Conservation (phyloP, 805 yeast genomes). For the Lipomyces orientalis region DNA sequence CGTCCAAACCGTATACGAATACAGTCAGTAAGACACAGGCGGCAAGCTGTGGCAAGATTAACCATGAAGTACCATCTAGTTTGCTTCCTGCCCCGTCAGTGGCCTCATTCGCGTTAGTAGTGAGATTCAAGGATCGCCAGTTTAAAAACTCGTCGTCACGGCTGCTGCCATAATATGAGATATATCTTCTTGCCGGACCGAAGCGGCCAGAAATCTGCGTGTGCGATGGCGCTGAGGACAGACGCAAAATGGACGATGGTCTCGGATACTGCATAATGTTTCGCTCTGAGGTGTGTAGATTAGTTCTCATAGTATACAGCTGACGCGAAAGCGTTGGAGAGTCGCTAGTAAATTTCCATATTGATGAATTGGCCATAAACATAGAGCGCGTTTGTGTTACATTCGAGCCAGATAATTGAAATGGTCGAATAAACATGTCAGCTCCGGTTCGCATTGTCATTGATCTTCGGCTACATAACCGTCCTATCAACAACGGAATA, state of each 20-base stretch:
- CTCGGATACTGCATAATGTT: background rate
- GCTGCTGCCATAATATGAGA: conserved; percentile 17
- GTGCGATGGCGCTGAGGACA: background rate
- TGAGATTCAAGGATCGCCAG: conserved; percentile 7
- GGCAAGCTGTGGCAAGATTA: background rate
- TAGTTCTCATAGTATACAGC: background rate
- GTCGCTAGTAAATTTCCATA: background rate
- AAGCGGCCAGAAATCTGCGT: background rate
- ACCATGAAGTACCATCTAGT: background rate
- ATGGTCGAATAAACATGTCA: background rate
- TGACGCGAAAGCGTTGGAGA: background rate
- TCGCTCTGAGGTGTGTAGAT: background rate
- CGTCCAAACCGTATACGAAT: background rate
- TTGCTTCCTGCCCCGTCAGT: background rate
- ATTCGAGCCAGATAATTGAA: background rate
- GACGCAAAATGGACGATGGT: background rate
- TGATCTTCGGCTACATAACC: background rate
- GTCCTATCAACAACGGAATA: background rate
- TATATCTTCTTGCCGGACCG: background rate
- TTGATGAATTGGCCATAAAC: background rate
- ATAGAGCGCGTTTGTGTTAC: background rate
- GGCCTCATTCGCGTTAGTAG: background rate
- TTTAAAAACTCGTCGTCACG: conserved; percentile 11
- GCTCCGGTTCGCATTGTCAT: background rate
- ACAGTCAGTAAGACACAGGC: background rate